Evolutionary conservation across 345 rosid species (phyloP).

Genomic region (Reutealis trisperma): DNA sequence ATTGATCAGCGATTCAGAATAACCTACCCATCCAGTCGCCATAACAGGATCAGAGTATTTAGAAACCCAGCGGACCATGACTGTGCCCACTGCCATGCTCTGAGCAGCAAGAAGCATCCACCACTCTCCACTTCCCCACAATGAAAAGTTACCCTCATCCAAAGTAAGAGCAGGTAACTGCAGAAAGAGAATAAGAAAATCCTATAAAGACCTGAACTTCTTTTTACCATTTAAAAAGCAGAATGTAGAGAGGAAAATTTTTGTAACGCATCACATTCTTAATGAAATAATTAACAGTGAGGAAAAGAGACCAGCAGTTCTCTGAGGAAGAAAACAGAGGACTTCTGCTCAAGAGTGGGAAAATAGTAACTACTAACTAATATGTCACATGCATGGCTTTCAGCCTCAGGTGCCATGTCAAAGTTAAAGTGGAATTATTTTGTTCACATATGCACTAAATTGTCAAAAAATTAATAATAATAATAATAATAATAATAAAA

Average conservation of each 20-base stretch:
- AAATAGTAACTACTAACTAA: neutral
- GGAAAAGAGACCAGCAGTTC: neutral
- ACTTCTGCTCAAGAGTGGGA: neutral
- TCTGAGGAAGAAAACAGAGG: neutral
- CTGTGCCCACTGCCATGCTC: conserved; percentile 94
- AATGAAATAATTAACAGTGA: neutral
- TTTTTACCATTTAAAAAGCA: neutral
- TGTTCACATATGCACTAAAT: neutral
- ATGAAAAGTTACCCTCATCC: conserved; percentile 52
- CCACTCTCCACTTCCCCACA: conserved; percentile 99
- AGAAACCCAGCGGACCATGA: conserved; percentile 94
- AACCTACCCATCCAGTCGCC: conserved; percentile 97
- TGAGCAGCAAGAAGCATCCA: conserved; percentile 99
- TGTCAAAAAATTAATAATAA: no score
- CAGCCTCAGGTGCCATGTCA: neutral
- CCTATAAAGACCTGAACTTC: neutral
- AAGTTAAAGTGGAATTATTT: neutral
- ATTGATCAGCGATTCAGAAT: neutral
- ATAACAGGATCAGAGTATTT: conserved; percentile 89
- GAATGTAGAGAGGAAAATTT: neutral
- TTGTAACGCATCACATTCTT: neutral
- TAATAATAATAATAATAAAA: no score
- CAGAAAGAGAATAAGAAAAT: neutral
- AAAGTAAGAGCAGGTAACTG: conserved; percentile 68
- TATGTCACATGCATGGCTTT: neutral